These are phyloP conservation scores for Lophium mytilinum DNA, from an alignment of 495 filamentous ascomycete species.

Conservation along the genomic window DNA sequence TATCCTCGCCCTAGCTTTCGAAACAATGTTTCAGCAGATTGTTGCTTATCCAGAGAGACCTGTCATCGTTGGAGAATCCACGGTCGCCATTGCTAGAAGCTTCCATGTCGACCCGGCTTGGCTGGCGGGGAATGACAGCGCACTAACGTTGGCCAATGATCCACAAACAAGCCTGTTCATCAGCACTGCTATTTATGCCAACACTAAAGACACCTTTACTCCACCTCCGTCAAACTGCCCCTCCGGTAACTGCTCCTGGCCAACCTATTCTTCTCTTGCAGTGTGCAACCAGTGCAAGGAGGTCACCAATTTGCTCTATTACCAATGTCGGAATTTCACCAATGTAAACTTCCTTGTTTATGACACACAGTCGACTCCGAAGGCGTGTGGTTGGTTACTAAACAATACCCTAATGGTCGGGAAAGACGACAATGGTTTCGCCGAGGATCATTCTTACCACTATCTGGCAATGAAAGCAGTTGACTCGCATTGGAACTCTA, in stretches of 20 bases:
- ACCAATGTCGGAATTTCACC: constrained; percentile 2
- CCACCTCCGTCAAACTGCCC: constrained; percentile 1
- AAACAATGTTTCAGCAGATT: constrained; percentile 33
- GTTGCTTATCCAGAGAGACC: constrained; percentile 19
- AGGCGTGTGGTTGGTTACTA: constrained; percentile 5
- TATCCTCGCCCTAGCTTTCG: constrained; percentile 29
- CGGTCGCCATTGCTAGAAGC: neutral
- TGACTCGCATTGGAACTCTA: neutral
- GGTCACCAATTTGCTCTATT: constrained; percentile 1
- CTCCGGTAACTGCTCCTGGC: constrained; percentile 7
- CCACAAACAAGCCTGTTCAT: neutral
- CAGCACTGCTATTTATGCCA: neutral
- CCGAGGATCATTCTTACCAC: neutral
- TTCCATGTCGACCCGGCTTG: neutral
- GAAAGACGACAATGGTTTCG: neutral
- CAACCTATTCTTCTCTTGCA: constrained; percentile 5
- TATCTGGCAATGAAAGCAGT: neutral
- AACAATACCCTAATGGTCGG: neutral
- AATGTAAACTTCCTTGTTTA: neutral
- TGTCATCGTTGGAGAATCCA: neutral
- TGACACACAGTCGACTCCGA: neutral
- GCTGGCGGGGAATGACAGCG: no score
- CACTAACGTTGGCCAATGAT: neutral
- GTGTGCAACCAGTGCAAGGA: constrained; percentile 16
- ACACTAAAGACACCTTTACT: neutral